Base-by-base conservation (phyloP, 352 stramenopile species). In the Phytophthora lateralis region DNA sequence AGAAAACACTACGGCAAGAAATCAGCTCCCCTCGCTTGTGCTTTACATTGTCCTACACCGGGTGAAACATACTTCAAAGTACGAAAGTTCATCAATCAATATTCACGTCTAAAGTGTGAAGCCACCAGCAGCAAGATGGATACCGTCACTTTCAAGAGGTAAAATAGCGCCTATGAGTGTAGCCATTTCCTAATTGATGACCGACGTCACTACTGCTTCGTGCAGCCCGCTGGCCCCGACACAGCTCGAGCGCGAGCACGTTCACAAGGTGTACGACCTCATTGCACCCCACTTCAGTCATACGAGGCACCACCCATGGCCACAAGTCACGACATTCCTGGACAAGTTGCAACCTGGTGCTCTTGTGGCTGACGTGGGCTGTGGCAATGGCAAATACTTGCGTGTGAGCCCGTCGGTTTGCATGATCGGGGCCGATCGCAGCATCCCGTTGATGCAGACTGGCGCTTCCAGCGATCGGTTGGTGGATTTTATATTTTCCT, bases 331-430 rank as follows among this genome's bases (percentile, higher is more conserved):
- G 3, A 41, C 65, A n/a, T 93, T 93, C 48, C 55, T 95, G 4
- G 27, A 60, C 0, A 47, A 66, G 24, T 75, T 91, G 41, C 50
- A 59, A n/a, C 30, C 39, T 17, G 82, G 73, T n/a, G 47, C 79
- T 30, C 60, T 95, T 2, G 84, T 95, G 34, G 80, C 84, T 24
- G 84, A 93, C 53, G 63, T 95, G 7, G 86, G 86, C 39, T 93
- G 83, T 61, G 86, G 86, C 62, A 95, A 95, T 62, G 86, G 82
- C 66, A 93, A 95, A 68, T 95, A 95, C 67, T 52, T 93, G 51
- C 38, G 59, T 17, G 69, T 89, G 43, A 90, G 91, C 55, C 68
- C 72, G 4, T 62, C 63, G 20, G 18, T 93, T 18, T 90, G 79
- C 48, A 72, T 91, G 58, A 73, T 95, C 43, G 86, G 84, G 9